Base-by-base conservation (phyloP, 2,329 filamentous ascomycete genomes). In the Sordariomycetes sp. region DNA sequence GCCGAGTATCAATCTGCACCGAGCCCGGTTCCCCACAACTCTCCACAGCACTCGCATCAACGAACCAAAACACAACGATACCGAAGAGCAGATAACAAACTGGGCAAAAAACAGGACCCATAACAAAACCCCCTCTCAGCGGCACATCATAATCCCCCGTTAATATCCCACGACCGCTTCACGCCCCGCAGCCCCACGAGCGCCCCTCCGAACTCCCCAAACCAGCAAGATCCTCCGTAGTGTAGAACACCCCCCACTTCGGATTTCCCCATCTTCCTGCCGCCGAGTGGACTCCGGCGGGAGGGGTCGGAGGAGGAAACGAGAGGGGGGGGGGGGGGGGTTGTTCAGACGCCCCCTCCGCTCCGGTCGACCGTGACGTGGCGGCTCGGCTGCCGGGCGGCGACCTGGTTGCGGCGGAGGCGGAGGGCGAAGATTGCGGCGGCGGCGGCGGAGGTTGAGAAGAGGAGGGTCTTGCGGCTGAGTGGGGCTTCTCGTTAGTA, bases 281-380 rank as follows among this genome's bases (percentile, higher is more conserved):
- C 36, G 10, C 39, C 15, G 28, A 32, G 28, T 32, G 28, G 28
- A 32, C 28, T 32, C 28, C 28, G 28, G 28, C 4, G 28, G 28
- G 28, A 32, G 28, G 28, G 28, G 8, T n/a, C n/a, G n/a, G n/a
- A n/a, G n/a, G n/a, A n/a, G n/a, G n/a, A n/a, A n/a, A n/a, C n/a
- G n/a, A n/a, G n/a, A n/a, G 28, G 28, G 28, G 28, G 28, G 8
- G 28, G 28, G 28, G 8, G 28, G 28, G 28, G 8, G 3, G 13
- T 25, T 22, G 2, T 34, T 50, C 25, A 76, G 48, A 76, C 65
- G 0, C 74, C 74, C 1, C 74, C 74, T 3, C 77, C 77, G 62
- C 76, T 79, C 25, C 77, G 72, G 57, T 79, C 76, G 58, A 79
- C 76, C 58, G 70, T 74, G 57, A 79, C 76, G 64, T 78, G 76